Evolutionary conservation across 2,329 filamentous ascomycete genomes (phyloP), one percentile per base, ranked within the genome.

Genomic region (Colletotrichum trifolii): DNA sequence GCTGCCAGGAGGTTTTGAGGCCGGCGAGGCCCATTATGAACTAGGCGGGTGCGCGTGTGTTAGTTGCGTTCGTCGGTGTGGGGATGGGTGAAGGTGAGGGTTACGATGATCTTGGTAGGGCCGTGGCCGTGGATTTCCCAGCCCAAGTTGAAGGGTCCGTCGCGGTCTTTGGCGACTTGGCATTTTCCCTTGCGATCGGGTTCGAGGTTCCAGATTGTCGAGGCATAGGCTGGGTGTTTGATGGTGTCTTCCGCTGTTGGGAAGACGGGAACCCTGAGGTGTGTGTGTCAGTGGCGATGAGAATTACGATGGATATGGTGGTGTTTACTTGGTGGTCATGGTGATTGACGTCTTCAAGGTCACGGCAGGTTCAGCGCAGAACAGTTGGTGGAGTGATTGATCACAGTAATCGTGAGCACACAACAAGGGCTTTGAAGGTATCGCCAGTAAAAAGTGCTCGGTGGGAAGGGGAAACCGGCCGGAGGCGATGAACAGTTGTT

Each of bases 111-210:
- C 79, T 91, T 91, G 69, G 85, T 83, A 52, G 89, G 86, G 4
- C 92, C 93, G 67, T 84, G 79, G 60, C 93, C 92, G 79, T 97
- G 93, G 52, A 96, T 82, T 77, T 96, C 91, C 84, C 92, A 96
- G 57, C 87, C 83, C 56, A 97, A 87, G 49, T 91, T 85, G 69
- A 96, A 81, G 17, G 92, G 93, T 2, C 92, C 93, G 68, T 93
- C 91, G 71, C 91, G 85, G 42, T 81, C 86, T 60, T 85, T 81
- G n/a, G 90, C 93, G 35, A 92, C 91, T 2, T 86, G 77, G 7
- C 87, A 73, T 47, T 83, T 83, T 5, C 89, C 92, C 54, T 84
- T 82, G 45, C 82, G 81, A 52, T 88, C 83, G 6, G 93, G 89
- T 70, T 88, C 83, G 25, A 96, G 85, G 35, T 86, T 81, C 90